These are phyloP conservation scores for Metarhizium sp. DNA, from an alignment of 2,329 filamentous ascomycete species.

Conservation along the genomic window DNA sequence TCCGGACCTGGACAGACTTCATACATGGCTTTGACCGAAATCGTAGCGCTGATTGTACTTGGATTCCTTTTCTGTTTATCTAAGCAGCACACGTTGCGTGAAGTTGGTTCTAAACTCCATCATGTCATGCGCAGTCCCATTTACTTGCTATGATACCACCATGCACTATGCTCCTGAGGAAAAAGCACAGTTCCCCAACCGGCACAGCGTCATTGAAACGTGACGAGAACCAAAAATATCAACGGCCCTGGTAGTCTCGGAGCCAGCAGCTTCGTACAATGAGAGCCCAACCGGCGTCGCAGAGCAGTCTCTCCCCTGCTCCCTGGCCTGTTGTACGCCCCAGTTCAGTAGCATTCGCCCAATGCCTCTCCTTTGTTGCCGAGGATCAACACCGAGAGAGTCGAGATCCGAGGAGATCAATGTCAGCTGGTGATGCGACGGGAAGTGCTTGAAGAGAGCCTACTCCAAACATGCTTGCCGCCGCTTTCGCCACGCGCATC, in stretches of 20 bases:
- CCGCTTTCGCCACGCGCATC: too few relatives aligned
- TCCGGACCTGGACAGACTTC: too few relatives aligned
- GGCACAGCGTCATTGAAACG: slow-evolving; percentile 7
- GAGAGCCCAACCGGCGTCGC: slow-evolving; percentile 7
- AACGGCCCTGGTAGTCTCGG: slow-evolving; percentile 3
- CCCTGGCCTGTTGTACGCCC: slow-evolving; percentile 8
- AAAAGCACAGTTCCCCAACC: too few relatives aligned
- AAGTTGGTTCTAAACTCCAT: too few relatives aligned
- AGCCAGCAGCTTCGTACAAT: slow-evolving; percentile 6
- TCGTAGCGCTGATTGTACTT: too few relatives aligned
- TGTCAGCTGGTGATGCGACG: not conserved
- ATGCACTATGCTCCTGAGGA: too few relatives aligned
- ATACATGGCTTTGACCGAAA: too few relatives aligned
- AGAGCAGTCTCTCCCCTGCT: slow-evolving; percentile 7
- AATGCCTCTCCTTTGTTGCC: slow-evolving; percentile 8
- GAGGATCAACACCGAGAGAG: slow-evolving; percentile 10
- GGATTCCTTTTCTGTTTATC: too few relatives aligned
- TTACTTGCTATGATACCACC: too few relatives aligned
- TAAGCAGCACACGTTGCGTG: too few relatives aligned
- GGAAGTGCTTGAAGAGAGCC: not conserved
- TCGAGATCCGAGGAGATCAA: slow-evolving; percentile 7
- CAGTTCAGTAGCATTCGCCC: slow-evolving; percentile 10
- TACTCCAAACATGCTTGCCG: slow-evolving; percentile 12
- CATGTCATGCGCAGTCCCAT: too few relatives aligned
- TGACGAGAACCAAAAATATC: slow-evolving; percentile 7